Evolutionary conservation across 1,284 basidiomycete genomes (phyloP), one percentile per base, ranked within the genome.

Genomic region (Ustilago trichophora): DNA sequence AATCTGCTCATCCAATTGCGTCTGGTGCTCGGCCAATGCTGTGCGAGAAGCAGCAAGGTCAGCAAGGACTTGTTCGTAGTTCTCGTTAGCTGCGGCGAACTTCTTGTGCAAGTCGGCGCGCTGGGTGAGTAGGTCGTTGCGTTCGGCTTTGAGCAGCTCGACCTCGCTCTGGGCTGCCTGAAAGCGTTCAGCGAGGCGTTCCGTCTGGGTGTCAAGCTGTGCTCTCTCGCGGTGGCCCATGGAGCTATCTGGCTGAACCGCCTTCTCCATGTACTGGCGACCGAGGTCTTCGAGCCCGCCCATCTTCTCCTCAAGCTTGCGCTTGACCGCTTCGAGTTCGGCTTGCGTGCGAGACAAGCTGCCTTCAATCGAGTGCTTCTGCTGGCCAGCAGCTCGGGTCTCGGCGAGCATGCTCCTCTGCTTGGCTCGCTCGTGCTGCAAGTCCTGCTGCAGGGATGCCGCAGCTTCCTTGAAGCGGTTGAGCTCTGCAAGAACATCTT

Each of bases 1-100:
- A 5, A 72, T 70, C 49, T 76, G 74, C 40, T 75, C 74, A 48
- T 73, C 72, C 32, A 76, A 43, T 45, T 76, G 74, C 27, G 48
- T 29, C 36, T 70, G 69, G 26, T 76, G 74, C 13, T 67, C 62
- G 3, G 55, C 47, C 18, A 75, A 29, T 0, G 74, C 69, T 10
- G 47, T 36, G 6, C 68, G 42, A 6, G 69, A 59, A 0, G 35
- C 27, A 19, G 42, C 50, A 8, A 76, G 56, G 19, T 76, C 74
- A 13, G 54, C 58, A 10, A 52, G 50, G 1, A 70, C 62, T 18
- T 38, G 41, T 22, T 59, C 57, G 47, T 70, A 58, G 32, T 62
- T 57, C 27, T 73, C 65, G 44, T 62, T 70, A 47, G 51, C 62
- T 6, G 22, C 19, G 9, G 68, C 67, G 15, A 62, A 67, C 25